Percentiles rank a stretch among this genome's conserved stretches.
Conservation (phyloP, 352 stramenopile species). For the Phytophthora pseudosyringae region DNA sequence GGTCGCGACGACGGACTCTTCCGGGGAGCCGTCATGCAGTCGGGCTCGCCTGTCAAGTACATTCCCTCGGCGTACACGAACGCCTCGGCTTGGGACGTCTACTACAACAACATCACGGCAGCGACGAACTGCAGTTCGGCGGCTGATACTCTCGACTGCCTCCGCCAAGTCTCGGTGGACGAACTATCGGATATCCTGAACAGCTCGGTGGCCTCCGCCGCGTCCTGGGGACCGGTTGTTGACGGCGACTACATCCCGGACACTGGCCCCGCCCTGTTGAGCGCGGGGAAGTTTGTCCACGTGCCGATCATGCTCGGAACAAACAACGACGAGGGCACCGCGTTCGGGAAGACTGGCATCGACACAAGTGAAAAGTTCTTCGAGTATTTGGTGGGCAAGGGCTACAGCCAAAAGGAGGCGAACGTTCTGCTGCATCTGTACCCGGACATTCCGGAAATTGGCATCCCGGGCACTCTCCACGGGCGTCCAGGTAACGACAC, state of each 20-base stretch:
- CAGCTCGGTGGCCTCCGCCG: slow-evolving; percentile 26
- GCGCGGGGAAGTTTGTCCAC: slow-evolving; percentile 29
- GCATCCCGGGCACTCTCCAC: slow-evolving; percentile 23
- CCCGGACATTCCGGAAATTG: slow-evolving; percentile 32
- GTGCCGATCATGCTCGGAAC: slow-evolving; percentile 26
- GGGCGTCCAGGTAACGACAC: slow-evolving; percentile 13
- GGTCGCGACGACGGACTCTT: slow-evolving; percentile 37
- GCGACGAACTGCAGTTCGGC: slow-evolving; percentile 28
- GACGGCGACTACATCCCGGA: slow-evolving; percentile 37
- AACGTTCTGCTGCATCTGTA: slow-evolving; percentile 22
- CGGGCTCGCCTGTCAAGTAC: slow-evolving; percentile 22
- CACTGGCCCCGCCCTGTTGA: slow-evolving; percentile 15
- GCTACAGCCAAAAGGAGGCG: slow-evolving; percentile 9
- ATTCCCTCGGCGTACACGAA: slow-evolving; percentile 30
- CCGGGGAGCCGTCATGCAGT: slow-evolving; percentile 37
- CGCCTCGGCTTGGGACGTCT: slow-evolving; percentile 30
- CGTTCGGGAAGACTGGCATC: slow-evolving; percentile 22
- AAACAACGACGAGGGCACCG: slow-evolving; percentile 36
- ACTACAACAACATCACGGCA: slow-evolving; percentile 37
- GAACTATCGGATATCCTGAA: slow-evolving; percentile 26
- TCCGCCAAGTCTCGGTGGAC: slow-evolving; percentile 30
- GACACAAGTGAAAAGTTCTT: slow-evolving; percentile 26
- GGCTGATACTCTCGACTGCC: slow-evolving; percentile 25
- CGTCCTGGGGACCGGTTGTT: slow-evolving; percentile 17
- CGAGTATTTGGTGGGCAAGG: slow-evolving; percentile 17